phyloP scores from a whole-genome alignment of 768 basidiomycete genomes.

The Russula foetens region DNA sequence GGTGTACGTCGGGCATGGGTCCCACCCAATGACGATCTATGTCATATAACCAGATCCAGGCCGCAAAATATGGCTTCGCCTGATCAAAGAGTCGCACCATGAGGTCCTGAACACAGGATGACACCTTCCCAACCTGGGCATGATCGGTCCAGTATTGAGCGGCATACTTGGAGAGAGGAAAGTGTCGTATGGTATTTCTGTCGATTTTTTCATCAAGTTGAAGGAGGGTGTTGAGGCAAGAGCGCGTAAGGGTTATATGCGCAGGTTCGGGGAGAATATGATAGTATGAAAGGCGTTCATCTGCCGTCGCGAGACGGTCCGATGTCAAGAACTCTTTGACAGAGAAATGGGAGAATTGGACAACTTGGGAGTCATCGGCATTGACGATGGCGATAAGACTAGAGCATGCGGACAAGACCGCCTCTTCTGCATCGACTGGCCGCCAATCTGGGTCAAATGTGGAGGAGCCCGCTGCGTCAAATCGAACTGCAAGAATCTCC shows the following conservation, averaged over 20 bases:
- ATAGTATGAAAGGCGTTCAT: neutral
- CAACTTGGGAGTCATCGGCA: neutral
- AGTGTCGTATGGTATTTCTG: neutral
- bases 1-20: neutral
- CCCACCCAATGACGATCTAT: neutral
- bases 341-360: conserved; percentile 2
- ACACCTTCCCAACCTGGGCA: neutral
- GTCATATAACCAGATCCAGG: conserved; percentile 5
- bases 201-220: neutral
- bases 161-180: neutral
- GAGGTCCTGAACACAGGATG: neutral
- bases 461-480: neutral
- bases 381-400: neutral
- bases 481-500: neutral
- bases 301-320: neutral
- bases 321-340: conserved; percentile 7
- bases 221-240: neutral
- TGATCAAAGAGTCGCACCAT: neutral
- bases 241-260: neutral
- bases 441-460: neutral
- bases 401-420: neutral
- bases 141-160: conserved; percentile 3
- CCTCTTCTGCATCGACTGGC: neutral
- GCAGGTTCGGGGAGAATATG: neutral
- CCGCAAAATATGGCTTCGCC: neutral